Conservation (phyloP, 257 asterid species). For the Oldenlandia corymbosa region DNA sequence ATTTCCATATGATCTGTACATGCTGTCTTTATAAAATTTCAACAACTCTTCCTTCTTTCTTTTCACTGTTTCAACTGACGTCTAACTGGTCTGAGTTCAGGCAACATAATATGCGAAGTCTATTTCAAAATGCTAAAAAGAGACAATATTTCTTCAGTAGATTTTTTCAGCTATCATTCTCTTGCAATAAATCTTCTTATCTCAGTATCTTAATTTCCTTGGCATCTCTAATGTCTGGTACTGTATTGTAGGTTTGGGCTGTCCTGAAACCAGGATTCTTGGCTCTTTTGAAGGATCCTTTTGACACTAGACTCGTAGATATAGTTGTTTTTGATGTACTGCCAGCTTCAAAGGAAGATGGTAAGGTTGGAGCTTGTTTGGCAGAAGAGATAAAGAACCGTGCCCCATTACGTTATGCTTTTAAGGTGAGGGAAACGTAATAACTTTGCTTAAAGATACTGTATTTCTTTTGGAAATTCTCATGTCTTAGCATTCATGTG, state of each 20-base stretch:
- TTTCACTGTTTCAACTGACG: neutral
- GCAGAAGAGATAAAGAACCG: constrained; percentile 50
- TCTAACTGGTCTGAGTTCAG: neutral
- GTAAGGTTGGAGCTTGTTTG: constrained; percentile 39
- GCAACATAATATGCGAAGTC: neutral
- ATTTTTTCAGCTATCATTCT: neutral
- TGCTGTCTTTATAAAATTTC: neutral
- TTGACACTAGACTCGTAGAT: constrained; percentile 63
- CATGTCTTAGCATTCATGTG: neutral
- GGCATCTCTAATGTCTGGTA: neutral
- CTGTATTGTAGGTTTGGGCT: constrained; percentile 72
- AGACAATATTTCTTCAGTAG: neutral
- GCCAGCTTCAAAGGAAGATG: constrained; percentile 44
- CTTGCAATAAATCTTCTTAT: neutral
- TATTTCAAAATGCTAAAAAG: neutral
- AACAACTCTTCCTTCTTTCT: neutral
- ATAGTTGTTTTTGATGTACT: constrained; percentile 66
- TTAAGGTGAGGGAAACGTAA: constrained; percentile 46
- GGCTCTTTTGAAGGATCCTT: constrained; percentile 80
- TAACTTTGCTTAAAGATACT: neutral
- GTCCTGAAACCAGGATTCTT: constrained; percentile 85
- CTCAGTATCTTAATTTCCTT: neutral
- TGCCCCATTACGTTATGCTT: constrained; percentile 73
- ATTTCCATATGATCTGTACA: neutral
- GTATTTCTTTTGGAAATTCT: neutral